These are phyloP conservation scores for Debaryomyces tyrocola DNA, from an alignment of 805 yeast genomes.

Conservation along the genomic window DNA sequence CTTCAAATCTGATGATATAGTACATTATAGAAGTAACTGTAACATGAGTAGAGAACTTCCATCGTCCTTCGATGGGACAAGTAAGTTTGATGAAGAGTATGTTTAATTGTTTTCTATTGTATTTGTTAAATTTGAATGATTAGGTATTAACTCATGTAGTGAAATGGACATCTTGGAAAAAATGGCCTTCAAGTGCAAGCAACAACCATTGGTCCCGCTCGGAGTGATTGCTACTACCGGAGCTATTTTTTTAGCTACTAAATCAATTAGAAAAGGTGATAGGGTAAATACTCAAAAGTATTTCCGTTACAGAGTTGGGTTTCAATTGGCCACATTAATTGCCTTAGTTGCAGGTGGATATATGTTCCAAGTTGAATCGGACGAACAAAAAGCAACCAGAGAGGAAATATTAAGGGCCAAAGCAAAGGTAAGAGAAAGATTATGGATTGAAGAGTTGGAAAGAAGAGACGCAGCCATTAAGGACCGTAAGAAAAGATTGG, in stretches of 20 bases:
- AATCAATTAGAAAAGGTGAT: conserved; percentile 71
- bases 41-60: conserved; percentile 33
- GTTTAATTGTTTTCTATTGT: conserved; percentile 19
- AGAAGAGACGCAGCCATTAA: conserved; percentile 77
- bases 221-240: conserved; percentile 78
- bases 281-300: conserved; percentile 75
- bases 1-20: too few relatives aligned
- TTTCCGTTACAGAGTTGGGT: conserved; percentile 86
- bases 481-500: conserved; percentile 67
- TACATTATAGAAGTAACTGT: background rate
- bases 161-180: conserved; percentile 52
- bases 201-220: conserved; percentile 87
- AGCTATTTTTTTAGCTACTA: conserved; percentile 78
- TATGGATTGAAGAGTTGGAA: conserved; percentile 91
- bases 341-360: conserved; percentile 82
- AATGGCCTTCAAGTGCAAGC: conserved; percentile 62
- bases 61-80: conserved; percentile 46
- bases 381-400: conserved; percentile 45
- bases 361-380: conserved; percentile 56
- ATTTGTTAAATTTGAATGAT: background rate
- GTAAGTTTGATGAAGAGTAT: conserved; percentile 44
- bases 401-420: conserved; percentile 71
- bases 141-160: conserved; percentile 21
- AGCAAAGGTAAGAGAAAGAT: conserved; percentile 78
- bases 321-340: conserved; percentile 80